Base-by-base conservation (phyloP, 176 grass and related monocot species). In the Leersia perrieri region DNA sequence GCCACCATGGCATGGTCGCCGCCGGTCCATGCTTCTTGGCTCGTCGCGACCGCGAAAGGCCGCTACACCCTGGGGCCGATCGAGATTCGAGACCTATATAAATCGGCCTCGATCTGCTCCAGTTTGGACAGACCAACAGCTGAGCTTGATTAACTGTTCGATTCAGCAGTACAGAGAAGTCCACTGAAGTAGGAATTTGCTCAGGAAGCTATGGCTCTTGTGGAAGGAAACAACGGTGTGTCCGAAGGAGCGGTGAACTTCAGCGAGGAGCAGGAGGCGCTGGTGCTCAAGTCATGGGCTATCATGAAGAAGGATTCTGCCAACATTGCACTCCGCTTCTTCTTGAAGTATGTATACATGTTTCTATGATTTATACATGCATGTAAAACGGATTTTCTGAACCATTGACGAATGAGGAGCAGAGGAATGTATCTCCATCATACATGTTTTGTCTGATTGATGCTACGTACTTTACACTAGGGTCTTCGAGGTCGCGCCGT, bases 301-400 rank as follows among this genome's bases (percentile, higher is more conserved):
- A 33, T 88, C 51, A 95, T 99, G 96, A 99, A 93, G 92, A 99
- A 99, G 75, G 86, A 99, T 72, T 83, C 96, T 1, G 90, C 90
- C 28, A 78, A 82, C 35, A 71, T 85, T 29, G 96, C 90, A 10
- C 77, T 93, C 67, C 90, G 91, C 35, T 91, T 99, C 82, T 99
- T 99, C 76, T 32, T 99, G 20, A 99, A 91, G 96, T 94, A 87
- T 13, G 67, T n/a, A n/a, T n/a, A 44, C 16, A 22, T 51, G 16
- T 53, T 53, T 5, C 5, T 22, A 53, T 20, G 18, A 4, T 53
- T 53, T n/a, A 7, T 53, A 1, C 6, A n/a, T n/a, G n/a, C n/a
- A n/a, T n/a, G n/a, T n/a, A 53, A 20, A 53, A 22, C 22, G 49
- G 49, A 20, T 22, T 22, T 53, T 53, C 16, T 58, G 35, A 23